Conservation (phyloP, 495 filamentous ascomycete species). For the Penicillium bialowiezense region DNA sequence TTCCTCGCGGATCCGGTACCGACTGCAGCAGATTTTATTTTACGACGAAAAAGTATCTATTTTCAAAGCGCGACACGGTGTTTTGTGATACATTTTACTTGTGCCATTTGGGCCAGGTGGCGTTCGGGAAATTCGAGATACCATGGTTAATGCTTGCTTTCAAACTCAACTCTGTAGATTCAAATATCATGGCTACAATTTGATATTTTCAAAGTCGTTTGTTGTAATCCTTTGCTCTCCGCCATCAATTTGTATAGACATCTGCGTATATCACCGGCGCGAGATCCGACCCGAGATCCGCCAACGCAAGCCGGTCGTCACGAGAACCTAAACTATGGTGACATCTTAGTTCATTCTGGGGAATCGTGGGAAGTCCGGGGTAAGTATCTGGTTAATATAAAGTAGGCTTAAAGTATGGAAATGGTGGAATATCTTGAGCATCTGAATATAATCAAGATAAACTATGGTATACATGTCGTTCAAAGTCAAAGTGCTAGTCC, state of each 20-base stretch:
- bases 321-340: background rate
- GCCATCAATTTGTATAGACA: too few species aligned
- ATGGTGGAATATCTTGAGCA: background rate
- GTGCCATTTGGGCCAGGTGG: background rate
- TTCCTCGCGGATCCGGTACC: slow-evolving; percentile 52
- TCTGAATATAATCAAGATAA: background rate
- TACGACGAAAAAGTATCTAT: slow-evolving; percentile 87
- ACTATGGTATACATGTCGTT: too few species aligned
- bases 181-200: background rate
- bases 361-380: background rate
- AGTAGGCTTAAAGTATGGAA: background rate
- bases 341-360: background rate
- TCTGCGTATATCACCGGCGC: too few species aligned
- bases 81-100: slow-evolving; percentile 45
- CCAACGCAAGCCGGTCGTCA: background rate
- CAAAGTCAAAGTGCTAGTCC: too few species aligned
- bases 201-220: background rate
- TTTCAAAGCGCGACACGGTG: slow-evolving; percentile 75
- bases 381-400: background rate
- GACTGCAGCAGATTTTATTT: slow-evolving; percentile 80
- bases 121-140: slow-evolving; percentile 5
- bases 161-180: background rate
- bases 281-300: background rate
- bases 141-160: background rate
- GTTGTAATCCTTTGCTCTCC: too few species aligned